Evolutionary conservation across 495 filamentous ascomycete species (phyloP).

Genomic region (Clavariopsis aquatica): DNA sequence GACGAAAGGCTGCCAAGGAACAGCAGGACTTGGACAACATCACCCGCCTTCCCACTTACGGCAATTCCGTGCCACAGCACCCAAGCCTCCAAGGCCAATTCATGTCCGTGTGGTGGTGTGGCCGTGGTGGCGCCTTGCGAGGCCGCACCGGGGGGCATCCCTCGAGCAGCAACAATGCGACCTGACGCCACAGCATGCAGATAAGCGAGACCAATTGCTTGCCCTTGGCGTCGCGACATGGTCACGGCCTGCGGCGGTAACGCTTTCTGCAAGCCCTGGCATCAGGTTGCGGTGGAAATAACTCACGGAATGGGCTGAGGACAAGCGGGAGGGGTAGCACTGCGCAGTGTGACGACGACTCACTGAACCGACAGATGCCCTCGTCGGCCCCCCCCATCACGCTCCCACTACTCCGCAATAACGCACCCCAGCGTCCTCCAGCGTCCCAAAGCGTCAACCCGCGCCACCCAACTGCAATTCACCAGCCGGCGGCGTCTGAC

Average conservation of each 20-base stretch:
- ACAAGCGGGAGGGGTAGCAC: conserved; percentile 10
- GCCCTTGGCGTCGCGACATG: conserved; percentile 13
- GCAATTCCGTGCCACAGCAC: not conserved
- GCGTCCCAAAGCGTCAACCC: conserved; percentile 10
- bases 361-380: not conserved
- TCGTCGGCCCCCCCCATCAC: conserved; percentile 12
- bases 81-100: not conserved
- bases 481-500: not conserved
- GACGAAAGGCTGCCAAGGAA: not conserved
- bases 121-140: conserved; percentile 9
- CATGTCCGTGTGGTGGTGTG: not conserved
- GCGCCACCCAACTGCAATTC: not conserved
- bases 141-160: not conserved
- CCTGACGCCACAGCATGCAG: conserved; percentile 26
- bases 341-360: conserved; percentile 14
- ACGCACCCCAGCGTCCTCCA: not conserved
- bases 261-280: not conserved
- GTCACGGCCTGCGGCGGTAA: not conserved
- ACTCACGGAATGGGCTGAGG: not conserved
- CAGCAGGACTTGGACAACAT: not conserved
- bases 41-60: not conserved
- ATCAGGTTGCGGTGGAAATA: not conserved
- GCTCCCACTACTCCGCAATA: not conserved
- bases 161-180: conserved; percentile 5
- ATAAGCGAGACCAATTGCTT: conserved; percentile 18